Percentiles rank a stretch among this genome's conserved stretches.
Conservation (phyloP, 345 rosid genomes). For the Salix udensis region DNA sequence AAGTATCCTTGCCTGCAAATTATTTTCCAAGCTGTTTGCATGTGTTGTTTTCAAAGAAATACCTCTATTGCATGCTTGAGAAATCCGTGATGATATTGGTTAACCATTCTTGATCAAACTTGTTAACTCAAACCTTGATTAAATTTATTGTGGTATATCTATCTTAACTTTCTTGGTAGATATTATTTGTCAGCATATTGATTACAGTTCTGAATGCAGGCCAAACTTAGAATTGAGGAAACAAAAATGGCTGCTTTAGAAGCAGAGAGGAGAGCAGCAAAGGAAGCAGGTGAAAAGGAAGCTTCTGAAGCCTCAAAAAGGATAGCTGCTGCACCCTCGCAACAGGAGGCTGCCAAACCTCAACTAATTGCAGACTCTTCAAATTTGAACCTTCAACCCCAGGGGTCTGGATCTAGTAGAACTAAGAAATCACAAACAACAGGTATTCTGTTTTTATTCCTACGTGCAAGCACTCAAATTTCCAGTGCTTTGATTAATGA, state of each 20-base stretch:
- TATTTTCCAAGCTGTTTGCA: too few species aligned
- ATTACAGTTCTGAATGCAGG: constrained; percentile 33
- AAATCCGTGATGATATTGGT: neutral
- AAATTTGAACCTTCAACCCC: constrained; percentile 30
- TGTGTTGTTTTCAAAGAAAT: neutral
- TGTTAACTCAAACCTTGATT: too few species aligned
- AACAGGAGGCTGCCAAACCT: constrained; percentile 19
- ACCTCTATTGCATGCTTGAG: neutral
- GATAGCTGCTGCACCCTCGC: constrained; percentile 27
- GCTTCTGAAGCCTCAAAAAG: constrained; percentile 38
- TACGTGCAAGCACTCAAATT: neutral
- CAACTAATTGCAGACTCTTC: constrained; percentile 19
- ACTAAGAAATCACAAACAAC: constrained; percentile 24
- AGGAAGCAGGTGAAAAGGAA: constrained; percentile 60
- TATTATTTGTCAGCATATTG: neutral
- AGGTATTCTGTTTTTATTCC: constrained; percentile 31
- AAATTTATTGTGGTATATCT: too few species aligned
- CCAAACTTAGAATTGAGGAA: constrained; percentile 73
- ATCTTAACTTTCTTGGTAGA: neutral
- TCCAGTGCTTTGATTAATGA: neutral
- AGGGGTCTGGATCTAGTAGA: constrained; percentile 25
- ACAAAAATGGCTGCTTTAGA: constrained; percentile 58
- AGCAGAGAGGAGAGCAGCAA: constrained; percentile 62
- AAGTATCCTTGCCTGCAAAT: too few species aligned
- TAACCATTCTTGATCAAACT: too few species aligned